These are phyloP conservation scores for Colletotrichum spaethianum DNA, from an alignment of 2,329 filamentous ascomycete species.

Conservation along the genomic window DNA sequence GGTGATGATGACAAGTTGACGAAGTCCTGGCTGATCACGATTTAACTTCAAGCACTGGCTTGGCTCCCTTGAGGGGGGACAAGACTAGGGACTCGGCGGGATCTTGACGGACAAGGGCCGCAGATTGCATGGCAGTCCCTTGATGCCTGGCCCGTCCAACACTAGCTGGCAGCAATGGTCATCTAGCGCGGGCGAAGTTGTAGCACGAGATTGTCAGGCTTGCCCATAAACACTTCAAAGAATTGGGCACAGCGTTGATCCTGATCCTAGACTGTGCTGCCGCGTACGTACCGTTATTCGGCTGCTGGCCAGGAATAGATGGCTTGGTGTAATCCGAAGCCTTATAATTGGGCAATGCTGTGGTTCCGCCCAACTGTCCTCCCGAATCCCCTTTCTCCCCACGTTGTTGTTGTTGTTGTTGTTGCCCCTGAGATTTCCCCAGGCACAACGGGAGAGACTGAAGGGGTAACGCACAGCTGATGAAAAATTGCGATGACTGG, in stretches of 20 bases:
- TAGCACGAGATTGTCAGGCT: background rate
- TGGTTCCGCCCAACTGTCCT: background rate
- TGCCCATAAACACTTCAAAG: constrained; percentile 1
- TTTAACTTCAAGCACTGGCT: constrained; percentile 25
- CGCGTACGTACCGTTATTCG: constrained; percentile 1
- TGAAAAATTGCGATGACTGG: constrained; percentile 36
- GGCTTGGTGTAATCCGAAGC: constrained; percentile 4
- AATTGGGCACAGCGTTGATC: constrained; percentile 11
- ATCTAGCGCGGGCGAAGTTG: constrained; percentile 2
- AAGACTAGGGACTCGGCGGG: background rate
- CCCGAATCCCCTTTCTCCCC: background rate
- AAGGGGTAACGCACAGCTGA: background rate
- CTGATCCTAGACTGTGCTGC: constrained; percentile 15
- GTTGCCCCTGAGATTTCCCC: constrained; percentile 1
- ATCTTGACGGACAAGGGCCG: constrained; percentile 19
- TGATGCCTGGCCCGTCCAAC: background rate
- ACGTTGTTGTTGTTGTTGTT: background rate
- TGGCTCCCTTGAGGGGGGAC: constrained; percentile 14
- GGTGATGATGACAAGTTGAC: background rate
- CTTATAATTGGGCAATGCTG: constrained; percentile 21
- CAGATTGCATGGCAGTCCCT: constrained; percentile 25
- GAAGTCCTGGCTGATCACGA: background rate
- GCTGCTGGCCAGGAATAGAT: constrained; percentile 1
- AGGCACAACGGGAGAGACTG: background rate
- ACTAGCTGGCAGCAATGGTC: constrained; percentile 5